A percentile compares a stretch with the other conserved stretches of the same genome.
These are phyloP conservation scores for Lagerstroemia speciosa DNA, from an alignment of 345 rosid genomes.

Conservation along the genomic window DNA sequence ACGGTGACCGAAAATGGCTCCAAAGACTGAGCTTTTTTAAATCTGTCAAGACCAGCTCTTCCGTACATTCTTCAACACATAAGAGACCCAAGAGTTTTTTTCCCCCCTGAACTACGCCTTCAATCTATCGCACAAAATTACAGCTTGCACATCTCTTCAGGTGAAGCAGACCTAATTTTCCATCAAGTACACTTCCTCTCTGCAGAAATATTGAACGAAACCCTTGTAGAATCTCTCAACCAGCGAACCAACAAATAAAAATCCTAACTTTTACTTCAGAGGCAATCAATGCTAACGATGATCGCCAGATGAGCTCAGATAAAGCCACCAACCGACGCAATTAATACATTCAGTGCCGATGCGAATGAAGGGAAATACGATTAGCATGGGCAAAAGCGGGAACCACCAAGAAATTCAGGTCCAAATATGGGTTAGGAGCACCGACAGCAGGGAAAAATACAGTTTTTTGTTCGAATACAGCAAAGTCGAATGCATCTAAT, in stretches of 20 bases:
- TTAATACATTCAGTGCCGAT: background rate
- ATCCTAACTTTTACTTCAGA: background rate
- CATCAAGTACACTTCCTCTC: background rate
- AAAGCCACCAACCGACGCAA: background rate
- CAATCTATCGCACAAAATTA: background rate
- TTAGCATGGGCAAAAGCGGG: background rate
- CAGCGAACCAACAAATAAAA: background rate
- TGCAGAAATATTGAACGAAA: background rate
- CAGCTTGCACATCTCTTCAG: background rate
- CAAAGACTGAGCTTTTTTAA: slow-evolving; percentile 76
- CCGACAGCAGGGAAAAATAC: background rate
- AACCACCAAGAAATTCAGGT: background rate
- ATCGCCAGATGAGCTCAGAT: background rate
- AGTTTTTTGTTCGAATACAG: background rate
- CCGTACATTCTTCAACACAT: slow-evolving; percentile 59
- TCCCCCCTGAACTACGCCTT: background rate
- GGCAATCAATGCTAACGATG: background rate
- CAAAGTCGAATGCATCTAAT: background rate
- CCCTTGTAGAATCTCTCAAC: background rate
- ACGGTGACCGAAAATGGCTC: slow-evolving; percentile 72
- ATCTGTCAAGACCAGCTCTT: slow-evolving; percentile 81
- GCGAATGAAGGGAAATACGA: background rate
- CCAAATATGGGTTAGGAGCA: background rate
- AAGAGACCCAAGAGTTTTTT: background rate
- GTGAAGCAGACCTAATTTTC: background rate